phyloP scores from a whole-genome alignment of 257 asterid species.

The Fraxinus americana region DNA sequence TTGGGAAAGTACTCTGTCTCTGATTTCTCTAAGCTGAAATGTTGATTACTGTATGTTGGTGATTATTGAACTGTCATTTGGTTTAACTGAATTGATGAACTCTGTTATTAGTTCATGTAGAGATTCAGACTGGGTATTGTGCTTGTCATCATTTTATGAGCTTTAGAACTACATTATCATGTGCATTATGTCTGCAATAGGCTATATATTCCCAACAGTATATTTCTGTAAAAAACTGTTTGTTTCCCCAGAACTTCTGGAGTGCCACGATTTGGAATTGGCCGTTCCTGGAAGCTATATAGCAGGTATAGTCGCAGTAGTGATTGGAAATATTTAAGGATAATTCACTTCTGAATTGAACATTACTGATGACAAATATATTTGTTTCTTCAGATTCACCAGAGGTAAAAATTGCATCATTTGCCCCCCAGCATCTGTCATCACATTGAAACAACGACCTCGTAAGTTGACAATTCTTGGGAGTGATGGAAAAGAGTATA shows the following conservation, averaged over 20 bases:
- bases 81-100: no score
- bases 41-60: no score
- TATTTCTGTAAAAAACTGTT: constrained; percentile 55
- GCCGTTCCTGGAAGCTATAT: constrained; percentile 99
- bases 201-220: no score
- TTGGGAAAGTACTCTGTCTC: no score
- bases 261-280: constrained; percentile 83
- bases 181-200: no score
- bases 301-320: constrained; percentile 58
- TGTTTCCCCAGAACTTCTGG: constrained; percentile 90
- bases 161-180: no score
- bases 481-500: constrained; percentile 95
- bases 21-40: no score
- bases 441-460: constrained; percentile 97
- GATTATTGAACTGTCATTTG: no score
- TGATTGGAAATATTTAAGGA: constrained; percentile 3
- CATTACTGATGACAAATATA: constrained; percentile 1
- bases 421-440: constrained; percentile 96
- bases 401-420: constrained; percentile 90
- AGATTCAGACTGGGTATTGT: no score
- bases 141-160: no score
- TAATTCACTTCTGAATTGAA: not conserved
- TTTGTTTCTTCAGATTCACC: constrained; percentile 63
- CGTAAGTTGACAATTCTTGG: constrained; percentile 95
- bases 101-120: no score